phyloP scores from a whole-genome alignment of 2,329 filamentous ascomycete genomes.

The Phoma sp. region DNA sequence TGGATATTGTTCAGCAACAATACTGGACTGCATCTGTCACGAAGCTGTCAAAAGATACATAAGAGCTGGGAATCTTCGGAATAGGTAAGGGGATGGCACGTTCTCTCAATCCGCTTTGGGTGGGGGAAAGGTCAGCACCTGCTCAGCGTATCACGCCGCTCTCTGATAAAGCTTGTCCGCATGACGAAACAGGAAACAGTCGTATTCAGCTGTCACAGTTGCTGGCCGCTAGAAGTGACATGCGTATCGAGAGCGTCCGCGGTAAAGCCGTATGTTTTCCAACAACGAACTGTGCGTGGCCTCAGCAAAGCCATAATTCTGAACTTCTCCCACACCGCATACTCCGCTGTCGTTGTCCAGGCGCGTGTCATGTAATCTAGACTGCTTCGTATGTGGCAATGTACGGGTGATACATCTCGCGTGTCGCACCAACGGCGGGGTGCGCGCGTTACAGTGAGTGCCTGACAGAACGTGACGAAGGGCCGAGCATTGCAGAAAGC shows the following conservation, averaged over 20 bases:
- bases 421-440: conserved; percentile 16
- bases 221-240: conserved; percentile 4
- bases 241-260: conserved; percentile 1
- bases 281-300: neutral
- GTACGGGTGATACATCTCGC: conserved; percentile 13
- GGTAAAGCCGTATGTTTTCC: conserved; percentile 5
- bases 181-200: neutral
- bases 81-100: neutral
- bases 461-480: conserved; percentile 20
- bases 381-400: conserved; percentile 8
- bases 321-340: neutral
- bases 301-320: neutral
- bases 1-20: too few species aligned
- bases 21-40: too few species aligned
- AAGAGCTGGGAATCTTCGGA: too few species aligned
- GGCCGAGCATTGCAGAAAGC: neutral
- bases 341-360: neutral
- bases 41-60: neutral
- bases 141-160: neutral
- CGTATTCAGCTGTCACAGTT: neutral
- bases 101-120: neutral
- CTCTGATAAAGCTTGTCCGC: neutral
- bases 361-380: neutral
- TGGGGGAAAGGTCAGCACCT: neutral
- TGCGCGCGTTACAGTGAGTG: conserved; percentile 5